Base-by-base conservation (phyloP, 495 filamentous ascomycete species). In the Friedmanniomyces simplex region DNA sequence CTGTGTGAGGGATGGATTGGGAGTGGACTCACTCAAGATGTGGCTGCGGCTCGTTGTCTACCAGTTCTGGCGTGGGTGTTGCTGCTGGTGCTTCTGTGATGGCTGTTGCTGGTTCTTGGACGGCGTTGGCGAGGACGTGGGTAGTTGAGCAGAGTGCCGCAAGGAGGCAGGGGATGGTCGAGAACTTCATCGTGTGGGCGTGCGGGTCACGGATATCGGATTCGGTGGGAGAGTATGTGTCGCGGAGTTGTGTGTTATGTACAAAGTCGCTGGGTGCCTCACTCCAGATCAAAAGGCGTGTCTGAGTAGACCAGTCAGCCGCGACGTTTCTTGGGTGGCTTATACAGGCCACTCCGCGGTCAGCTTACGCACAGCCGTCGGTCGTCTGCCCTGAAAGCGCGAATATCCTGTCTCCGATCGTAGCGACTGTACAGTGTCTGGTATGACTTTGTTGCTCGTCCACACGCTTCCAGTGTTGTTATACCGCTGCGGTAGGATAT, bases 21-120 rank as follows among this genome's bases (percentile, higher is more conserved):
- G 39, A 34, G 41, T 4, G 20, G 39, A 52, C 55, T 25, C 43
- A 58, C 55, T 41, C 47, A 8, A 58, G 36, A 16, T 51, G 32
- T 39, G 24, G 55, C 24, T 32, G 25, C 18, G n/a, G 25, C 3
- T 14, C 49, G 16, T 34, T n/a, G 18, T 24, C 39, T 3, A 43
- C 39, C 14, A 43, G 39, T 43, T 43, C 39, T 43, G 39, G 46
- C 22, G 46, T 8, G n/a, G 11, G 21, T 21, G 46, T 24, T 13
- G 46, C 18, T 49, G 26, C 46, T 43, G 39, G 39, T 37, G 25
- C 50, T 5, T 6, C 18, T 18, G 11, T 16, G 48, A 25, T 22
- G 25, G 7, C 48, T 16, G 18, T 8, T 25, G 22, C 22, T 26
- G 34, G 39, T 2, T 41, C 34, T 16, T 13, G 4, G 18, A 45